Base-by-base conservation (phyloP, 2,329 filamentous ascomycete genomes). In the Pseudogymnoascus sp. region DNA sequence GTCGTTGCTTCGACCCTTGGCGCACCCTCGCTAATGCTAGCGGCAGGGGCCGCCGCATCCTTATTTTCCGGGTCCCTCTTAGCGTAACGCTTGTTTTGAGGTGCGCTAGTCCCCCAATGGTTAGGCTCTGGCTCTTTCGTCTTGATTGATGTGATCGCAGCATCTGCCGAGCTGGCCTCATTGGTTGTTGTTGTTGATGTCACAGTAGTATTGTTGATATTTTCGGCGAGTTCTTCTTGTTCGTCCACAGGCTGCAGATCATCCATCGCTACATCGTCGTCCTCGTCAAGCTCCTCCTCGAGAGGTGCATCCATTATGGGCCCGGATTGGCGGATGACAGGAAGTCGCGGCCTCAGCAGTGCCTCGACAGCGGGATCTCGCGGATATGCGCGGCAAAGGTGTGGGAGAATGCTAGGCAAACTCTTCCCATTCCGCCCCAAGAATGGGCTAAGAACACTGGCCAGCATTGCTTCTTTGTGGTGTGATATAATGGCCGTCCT, bases 371-470 rank as follows among this genome's bases (percentile, higher is more conserved):
- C 82, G 62, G 83, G 78, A 59, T 87, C 83, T 9, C 80, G 73
- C 0, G 85, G 80, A 69, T 86, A 90, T 60, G 84, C 81, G 62
- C 86, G 82, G 6, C 85, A 83, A 25, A 97, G 77, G 69, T 96
- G 89, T 0, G 93, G 92, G 58, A 96, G 75, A 58, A 96, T 87
- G 72, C 88, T 94, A 28, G 89, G 81, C 64, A 86, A 84, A 60
- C 84, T 82, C 66, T 84, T 79, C 42, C 87, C 83, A 71, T 86
- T 81, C 69, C 83, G 78, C 70, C 86, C 79, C 65, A 85, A 77
- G 73, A 86, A 84, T 0, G 91, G 90, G 73, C 94, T 91, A 64
- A 97, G 78, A 11, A 95, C 86, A 72, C 91, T 93, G 5, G 91
- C 85, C 9, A 94, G 71, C 82, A 97, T 90, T 42, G 89, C 88